These are phyloP conservation scores for Arctium minus DNA, from an alignment of 129 eudicot species.

Conservation along the genomic window DNA sequence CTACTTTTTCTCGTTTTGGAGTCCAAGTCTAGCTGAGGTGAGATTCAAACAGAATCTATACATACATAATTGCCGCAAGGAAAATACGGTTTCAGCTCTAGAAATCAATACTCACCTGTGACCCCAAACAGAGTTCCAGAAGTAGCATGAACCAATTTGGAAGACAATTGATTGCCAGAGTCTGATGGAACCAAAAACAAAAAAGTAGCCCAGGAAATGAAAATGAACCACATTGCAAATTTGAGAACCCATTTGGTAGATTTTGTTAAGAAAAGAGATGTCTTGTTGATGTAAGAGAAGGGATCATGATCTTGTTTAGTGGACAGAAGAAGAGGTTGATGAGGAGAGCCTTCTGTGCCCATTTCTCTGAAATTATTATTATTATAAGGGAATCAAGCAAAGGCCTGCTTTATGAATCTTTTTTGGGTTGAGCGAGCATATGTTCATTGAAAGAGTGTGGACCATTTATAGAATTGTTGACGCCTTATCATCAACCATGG, in stretches of 20 bases:
- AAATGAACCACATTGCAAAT: constrained; percentile 62
- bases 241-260: constrained; percentile 62
- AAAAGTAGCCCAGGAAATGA: constrained; percentile 62
- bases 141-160: constrained; percentile 28
- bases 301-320: constrained; percentile 21
- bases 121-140: constrained; percentile 48
- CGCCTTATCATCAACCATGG: background rate
- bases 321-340: constrained; percentile 55
- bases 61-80: too few species aligned
- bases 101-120: constrained; percentile 40
- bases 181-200: constrained; percentile 50
- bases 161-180: constrained; percentile 9
- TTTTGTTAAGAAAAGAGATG: constrained; percentile 29
- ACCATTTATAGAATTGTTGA: background rate
- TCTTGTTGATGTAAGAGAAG: constrained; percentile 25
- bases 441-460: background rate
- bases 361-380: constrained; percentile 15
- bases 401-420: too few species aligned
- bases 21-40: too few species aligned
- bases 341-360: constrained; percentile 45
- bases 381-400: too few species aligned
- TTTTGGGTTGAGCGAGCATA: background rate
- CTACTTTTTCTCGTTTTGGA: too few species aligned
- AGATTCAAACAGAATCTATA: too few species aligned
- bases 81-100: background rate